Evolutionary conservation across 257 asterid genomes (phyloP).

Genomic region (Solanum chilense): DNA sequence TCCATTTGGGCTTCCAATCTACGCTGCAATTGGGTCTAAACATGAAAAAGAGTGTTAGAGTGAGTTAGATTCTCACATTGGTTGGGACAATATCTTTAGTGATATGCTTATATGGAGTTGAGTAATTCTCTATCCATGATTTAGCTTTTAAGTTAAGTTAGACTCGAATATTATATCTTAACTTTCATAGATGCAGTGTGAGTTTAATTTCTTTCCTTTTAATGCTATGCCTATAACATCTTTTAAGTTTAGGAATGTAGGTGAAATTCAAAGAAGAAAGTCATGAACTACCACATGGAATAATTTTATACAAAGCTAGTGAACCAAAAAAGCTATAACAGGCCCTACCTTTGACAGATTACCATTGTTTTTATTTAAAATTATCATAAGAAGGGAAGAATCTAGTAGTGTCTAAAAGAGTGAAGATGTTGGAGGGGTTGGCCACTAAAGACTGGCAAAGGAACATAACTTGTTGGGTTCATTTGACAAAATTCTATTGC

Average conservation of each 20-base stretch:
- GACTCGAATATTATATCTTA: too few species aligned
- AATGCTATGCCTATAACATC: not conserved
- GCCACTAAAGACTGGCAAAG: not conserved
- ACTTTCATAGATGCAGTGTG: not conserved
- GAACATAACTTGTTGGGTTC: not conserved
- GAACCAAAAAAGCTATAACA: not conserved
- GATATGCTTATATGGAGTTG: too few species aligned
- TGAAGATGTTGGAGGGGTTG: not conserved
- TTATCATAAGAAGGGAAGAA: not conserved
- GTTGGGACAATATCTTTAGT: too few species aligned
- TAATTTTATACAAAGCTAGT: not conserved
- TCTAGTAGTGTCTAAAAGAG: not conserved
- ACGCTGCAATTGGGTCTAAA: too few species aligned
- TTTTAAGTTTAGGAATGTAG: not conserved
- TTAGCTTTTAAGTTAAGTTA: too few species aligned
- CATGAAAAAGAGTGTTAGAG: too few species aligned
- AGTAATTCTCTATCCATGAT: too few species aligned
- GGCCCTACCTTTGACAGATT: not conserved
- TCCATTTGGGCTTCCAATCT: too few species aligned
- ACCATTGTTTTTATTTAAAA: not conserved
- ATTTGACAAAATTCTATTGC: not conserved
- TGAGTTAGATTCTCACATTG: too few species aligned
- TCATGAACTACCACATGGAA: not conserved
- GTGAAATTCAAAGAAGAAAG: not conserved
- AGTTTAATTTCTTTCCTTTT: not conserved